phyloP scores from a whole-genome alignment of 148 eudicot species.

The Drosera capensis region DNA sequence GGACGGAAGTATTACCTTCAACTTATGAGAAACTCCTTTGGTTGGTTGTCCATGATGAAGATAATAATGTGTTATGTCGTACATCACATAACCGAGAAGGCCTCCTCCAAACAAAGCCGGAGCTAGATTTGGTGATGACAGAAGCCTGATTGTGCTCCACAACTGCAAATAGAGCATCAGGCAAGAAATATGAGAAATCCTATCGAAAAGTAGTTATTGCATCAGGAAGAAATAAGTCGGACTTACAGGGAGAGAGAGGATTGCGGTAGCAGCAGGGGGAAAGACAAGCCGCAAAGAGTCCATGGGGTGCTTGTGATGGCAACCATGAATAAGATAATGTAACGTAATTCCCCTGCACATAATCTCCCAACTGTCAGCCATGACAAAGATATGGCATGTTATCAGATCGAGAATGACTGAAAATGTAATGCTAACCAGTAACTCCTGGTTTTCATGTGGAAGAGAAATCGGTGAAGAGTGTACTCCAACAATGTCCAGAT shows the following conservation, averaged over 20 bases:
- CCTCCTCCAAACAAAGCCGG: slow-evolving; percentile 49
- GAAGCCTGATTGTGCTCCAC: slow-evolving; percentile 24
- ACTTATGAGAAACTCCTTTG: slow-evolving; percentile 8
- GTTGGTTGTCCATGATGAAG: slow-evolving; percentile 57
- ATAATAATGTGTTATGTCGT: slow-evolving; percentile 59
- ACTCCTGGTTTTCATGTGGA: slow-evolving; percentile 21
- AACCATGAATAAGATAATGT: slow-evolving; percentile 10
- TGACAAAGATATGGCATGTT: too few species aligned
- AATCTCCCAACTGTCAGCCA: not conserved
- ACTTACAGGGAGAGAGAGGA: slow-evolving; percentile 5
- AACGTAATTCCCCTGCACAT: slow-evolving; percentile 25
- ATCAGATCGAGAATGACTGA: slow-evolving; percentile 1
- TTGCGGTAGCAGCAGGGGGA: slow-evolving; percentile 9
- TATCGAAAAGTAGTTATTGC: not conserved
- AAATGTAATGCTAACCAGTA: slow-evolving; percentile 13
- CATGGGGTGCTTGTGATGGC: slow-evolving; percentile 11
- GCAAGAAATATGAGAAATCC: not conserved
- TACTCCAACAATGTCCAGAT: slow-evolving; percentile 21
- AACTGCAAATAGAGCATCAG: slow-evolving; percentile 15
- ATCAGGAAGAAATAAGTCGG: not conserved
- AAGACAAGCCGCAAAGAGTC: slow-evolving; percentile 8
- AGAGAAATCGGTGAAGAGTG: slow-evolving; percentile 21
- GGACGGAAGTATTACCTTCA: slow-evolving; percentile 1
- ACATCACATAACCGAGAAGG: slow-evolving; percentile 45
- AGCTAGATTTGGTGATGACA: slow-evolving; percentile 28